Conservation (phyloP, 2,329 filamentous ascomycete species). For the Alternaria arborescens region DNA sequence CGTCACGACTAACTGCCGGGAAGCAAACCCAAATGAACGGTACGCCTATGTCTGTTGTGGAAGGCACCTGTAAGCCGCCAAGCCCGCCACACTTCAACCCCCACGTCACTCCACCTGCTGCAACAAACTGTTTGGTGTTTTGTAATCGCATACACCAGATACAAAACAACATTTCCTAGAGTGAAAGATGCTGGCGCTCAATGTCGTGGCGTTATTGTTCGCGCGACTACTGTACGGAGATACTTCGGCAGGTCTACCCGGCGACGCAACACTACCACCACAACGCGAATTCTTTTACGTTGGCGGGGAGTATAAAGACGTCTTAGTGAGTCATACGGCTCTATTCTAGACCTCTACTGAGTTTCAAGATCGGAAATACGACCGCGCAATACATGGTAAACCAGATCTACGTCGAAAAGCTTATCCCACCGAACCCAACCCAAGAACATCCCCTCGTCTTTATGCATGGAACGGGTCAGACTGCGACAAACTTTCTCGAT, state of each 20-base stretch:
- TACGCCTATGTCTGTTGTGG: neutral
- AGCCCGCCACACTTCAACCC: neutral
- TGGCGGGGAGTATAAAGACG: conserved; percentile 33
- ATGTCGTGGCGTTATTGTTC: neutral
- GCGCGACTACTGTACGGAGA: neutral
- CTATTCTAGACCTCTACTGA: rapidly evolving
- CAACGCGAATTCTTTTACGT: conserved; percentile 36
- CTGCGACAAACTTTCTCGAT: conserved; percentile 48
- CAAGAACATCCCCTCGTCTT: conserved; percentile 37
- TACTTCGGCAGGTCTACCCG: neutral
- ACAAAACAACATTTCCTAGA: rapidly evolving
- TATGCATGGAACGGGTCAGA: conserved; percentile 40
- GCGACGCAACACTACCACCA: neutral
- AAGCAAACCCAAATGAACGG: neutral
- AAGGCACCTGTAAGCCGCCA: conserved; percentile 2
- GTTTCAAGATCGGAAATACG: neutral
- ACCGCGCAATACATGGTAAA: conserved; percentile 14
- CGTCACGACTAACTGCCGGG: neutral
- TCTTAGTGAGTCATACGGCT: conserved; percentile 17
- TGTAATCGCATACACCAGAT: neutral
- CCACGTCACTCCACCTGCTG: neutral
- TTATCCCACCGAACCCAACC: conserved; percentile 21
- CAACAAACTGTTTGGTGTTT: neutral
- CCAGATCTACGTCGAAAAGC: conserved; percentile 29
- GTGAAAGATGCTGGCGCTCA: neutral